Conservation (phyloP, 768 basidiomycete genomes). For the Agaricus subrufescens region DNA sequence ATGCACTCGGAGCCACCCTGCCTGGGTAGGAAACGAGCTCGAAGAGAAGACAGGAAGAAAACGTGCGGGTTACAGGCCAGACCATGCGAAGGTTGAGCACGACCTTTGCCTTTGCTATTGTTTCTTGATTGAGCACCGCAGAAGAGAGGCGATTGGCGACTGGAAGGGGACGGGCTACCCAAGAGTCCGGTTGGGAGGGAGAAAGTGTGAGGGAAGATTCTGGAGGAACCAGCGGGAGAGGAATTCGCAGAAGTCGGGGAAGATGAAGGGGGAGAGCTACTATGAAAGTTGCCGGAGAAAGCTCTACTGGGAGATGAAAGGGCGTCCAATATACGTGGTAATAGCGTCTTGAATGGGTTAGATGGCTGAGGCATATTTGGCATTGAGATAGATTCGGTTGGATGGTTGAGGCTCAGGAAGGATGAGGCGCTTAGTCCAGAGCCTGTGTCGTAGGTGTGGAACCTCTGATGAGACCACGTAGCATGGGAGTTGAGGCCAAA, state of each 20-base stretch:
- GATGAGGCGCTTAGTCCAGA: slow-evolving; percentile 4
- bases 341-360: slow-evolving; percentile 35
- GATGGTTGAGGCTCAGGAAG: slow-evolving; percentile 8
- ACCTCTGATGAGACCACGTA: slow-evolving; percentile 2
- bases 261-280: slow-evolving; percentile 17
- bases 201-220: slow-evolving; percentile 18
- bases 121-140: slow-evolving; percentile 16
- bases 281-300: slow-evolving; percentile 14
- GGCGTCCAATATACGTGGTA: slow-evolving; percentile 51
- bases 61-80: background rate
- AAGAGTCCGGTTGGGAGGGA: slow-evolving; percentile 10
- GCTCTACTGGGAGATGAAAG: slow-evolving; percentile 37
- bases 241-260: slow-evolving; percentile 22
- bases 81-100: slow-evolving; percentile 17
- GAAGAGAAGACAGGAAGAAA: background rate
- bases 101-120: slow-evolving; percentile 25
- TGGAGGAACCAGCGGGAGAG: slow-evolving; percentile 19
- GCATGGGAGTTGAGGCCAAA: slow-evolving; percentile 14
- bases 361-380: slow-evolving; percentile 14
- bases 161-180: slow-evolving; percentile 8
- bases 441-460: slow-evolving; percentile 9
- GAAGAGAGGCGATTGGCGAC: slow-evolving; percentile 23
- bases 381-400: slow-evolving; percentile 9
- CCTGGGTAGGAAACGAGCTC: background rate
- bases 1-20: slow-evolving; percentile 2